A percentile compares a stretch with the other conserved stretches of the same genome.
Conservation (phyloP, 768 basidiomycete species). For the Tylopilus subfusipes region DNA sequence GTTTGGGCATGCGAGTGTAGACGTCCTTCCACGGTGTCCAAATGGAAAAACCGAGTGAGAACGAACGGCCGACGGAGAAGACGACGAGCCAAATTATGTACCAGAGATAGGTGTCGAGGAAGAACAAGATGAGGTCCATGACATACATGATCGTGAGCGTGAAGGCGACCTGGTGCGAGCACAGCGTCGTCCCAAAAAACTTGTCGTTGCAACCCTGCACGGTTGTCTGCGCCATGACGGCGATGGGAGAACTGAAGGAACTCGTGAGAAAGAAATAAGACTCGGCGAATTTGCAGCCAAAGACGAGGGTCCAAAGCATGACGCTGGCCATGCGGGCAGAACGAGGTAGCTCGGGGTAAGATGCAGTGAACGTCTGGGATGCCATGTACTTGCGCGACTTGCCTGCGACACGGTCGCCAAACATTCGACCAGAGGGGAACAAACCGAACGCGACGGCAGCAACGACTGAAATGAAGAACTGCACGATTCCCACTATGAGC, state of each 20-base stretch:
- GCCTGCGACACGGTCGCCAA: conserved; percentile 96
- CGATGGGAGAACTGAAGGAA: conserved; percentile 95
- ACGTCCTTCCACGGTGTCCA: conserved; percentile 99
- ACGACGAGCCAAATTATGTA: conserved; percentile 99
- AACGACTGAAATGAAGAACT: conserved; percentile 87
- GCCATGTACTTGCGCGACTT: conserved; percentile 99
- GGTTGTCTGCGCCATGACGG: conserved; percentile 94
- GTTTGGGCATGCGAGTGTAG: conserved; percentile 91
- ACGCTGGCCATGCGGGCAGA: conserved; percentile 80
- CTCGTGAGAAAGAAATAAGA: conserved; percentile 98
- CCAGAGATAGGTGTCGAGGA: conserved; percentile 99
- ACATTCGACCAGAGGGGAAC: conserved; percentile 96
- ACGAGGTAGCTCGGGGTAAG: conserved; percentile 78
- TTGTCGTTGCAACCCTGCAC: conserved; percentile 88
- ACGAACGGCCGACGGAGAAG: conserved; percentile 87
- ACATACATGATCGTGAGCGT: conserved; percentile 97
- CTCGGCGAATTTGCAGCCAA: conserved; percentile 94
- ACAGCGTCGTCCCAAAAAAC: conserved; percentile 75
- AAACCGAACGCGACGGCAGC: conserved; percentile 81
- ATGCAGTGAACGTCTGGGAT: conserved; percentile 97
- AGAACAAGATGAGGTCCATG: conserved; percentile 97
- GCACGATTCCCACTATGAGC: conserved; percentile 88
- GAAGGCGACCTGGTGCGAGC: conserved; percentile 91
- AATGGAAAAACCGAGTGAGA: conserved; percentile 89
- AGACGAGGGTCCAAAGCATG: conserved; percentile 85